phyloP scores from a whole-genome alignment of 345 rosid species.

The Citrus inodora region DNA sequence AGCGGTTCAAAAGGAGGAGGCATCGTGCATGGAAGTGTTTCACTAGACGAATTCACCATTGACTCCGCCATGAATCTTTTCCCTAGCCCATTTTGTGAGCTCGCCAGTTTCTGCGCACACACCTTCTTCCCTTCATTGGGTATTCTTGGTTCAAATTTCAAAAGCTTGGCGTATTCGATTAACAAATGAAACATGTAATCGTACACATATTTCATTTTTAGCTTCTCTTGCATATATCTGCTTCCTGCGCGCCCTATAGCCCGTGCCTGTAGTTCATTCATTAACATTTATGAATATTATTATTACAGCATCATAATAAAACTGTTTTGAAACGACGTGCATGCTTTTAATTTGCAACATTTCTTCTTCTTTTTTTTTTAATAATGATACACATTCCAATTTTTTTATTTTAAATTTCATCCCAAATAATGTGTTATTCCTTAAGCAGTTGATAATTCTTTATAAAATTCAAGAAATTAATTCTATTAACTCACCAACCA shows the following conservation, averaged over 20 bases:
- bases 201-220: slow-evolving; percentile 48
- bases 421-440: too few species aligned
- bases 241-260: slow-evolving; percentile 49
- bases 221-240: slow-evolving; percentile 33
- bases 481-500: too few species aligned
- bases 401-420: too few species aligned
- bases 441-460: too few species aligned
- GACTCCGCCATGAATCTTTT: slow-evolving; percentile 49
- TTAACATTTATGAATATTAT: too few species aligned
- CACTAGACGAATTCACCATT: slow-evolving; percentile 41
- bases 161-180: slow-evolving; percentile 39
- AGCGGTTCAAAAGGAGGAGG: slow-evolving; percentile 33
- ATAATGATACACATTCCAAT: too few species aligned
- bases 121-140: slow-evolving; percentile 33
- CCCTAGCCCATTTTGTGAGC: slow-evolving; percentile 28
- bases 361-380: too few species aligned
- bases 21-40: slow-evolving; percentile 39
- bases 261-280: slow-evolving; percentile 34
- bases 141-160: slow-evolving; percentile 45
- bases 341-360: too few species aligned
- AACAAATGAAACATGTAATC: slow-evolving; percentile 60
- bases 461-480: too few species aligned
- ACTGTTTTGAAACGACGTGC: not conserved
- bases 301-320: not conserved
- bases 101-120: slow-evolving; percentile 43